Percentiles rank a stretch among this genome's conserved stretches.
Conservation (phyloP, 2,329 filamentous ascomycete species). For the Peltaster fructicola region DNA sequence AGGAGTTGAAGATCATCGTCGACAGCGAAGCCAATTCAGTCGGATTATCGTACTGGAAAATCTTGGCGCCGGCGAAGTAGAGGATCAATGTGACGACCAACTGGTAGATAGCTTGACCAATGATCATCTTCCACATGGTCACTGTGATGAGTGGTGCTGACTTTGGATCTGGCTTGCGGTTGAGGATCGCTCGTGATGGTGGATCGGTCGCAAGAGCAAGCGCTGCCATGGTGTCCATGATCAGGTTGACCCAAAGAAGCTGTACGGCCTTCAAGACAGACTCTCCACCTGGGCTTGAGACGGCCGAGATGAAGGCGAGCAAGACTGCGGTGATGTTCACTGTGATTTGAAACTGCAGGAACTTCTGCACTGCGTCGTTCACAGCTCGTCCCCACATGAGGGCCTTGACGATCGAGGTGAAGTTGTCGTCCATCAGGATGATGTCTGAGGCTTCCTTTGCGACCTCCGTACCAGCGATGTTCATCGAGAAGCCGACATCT, state of each 20-base stretch:
- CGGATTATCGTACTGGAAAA: conserved; percentile 39
- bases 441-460: conserved; percentile 45
- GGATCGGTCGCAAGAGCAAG: conserved; percentile 79
- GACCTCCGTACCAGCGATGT: conserved; percentile 47
- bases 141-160: conserved; percentile 61
- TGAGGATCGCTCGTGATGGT: conserved; percentile 62
- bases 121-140: conserved; percentile 99
- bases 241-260: conserved; percentile 88
- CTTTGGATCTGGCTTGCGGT: conserved; percentile 64
- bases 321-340: conserved; percentile 86
- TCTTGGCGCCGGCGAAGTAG: conserved; percentile 51
- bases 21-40: conserved; percentile 37
- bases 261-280: conserved; percentile 80
- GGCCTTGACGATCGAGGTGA: conserved; percentile 44
- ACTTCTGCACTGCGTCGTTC: conserved; percentile 37
- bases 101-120: conserved; percentile 82
- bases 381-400: conserved; percentile 44
- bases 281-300: conserved; percentile 47
- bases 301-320: conserved; percentile 74
- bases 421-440: conserved; percentile 46
- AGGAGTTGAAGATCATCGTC: conserved; percentile 90
- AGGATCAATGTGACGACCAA: conserved; percentile 62
- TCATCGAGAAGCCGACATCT: conserved; percentile 52
- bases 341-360: conserved; percentile 54
- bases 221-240: conserved; percentile 92